Conservation (phyloP, 306 rosid genomes). For the Mimosa bimucronata region DNA sequence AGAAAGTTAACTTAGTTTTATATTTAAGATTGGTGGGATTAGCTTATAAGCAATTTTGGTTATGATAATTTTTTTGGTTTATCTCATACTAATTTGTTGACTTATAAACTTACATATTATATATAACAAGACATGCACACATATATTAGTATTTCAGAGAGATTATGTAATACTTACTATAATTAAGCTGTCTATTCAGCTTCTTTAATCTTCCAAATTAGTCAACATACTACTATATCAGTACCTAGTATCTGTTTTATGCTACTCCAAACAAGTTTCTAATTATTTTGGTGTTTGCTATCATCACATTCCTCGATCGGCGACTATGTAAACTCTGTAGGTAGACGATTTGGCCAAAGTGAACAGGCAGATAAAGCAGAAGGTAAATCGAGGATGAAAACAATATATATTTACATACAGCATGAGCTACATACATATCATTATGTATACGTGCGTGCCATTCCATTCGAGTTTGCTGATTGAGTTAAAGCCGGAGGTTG, state of each 20-base stretch:
- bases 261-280: not conserved
- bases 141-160: no score
- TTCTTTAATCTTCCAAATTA: no score
- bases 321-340: constrained; percentile 14
- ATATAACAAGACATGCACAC: no score
- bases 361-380: constrained; percentile 37
- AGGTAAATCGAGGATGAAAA: not conserved
- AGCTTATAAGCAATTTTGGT: no score
- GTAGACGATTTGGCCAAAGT: constrained; percentile 27
- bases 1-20: not conserved
- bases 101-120: no score
- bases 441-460: no score
- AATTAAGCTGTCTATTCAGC: no score
- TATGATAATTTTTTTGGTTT: no score
- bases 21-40: no score
- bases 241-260: not conserved
- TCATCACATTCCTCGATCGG: not conserved
- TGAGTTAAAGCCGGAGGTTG: not conserved
- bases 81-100: no score
- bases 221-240: no score
- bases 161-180: no score
- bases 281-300: not conserved
- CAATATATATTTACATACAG: not conserved
- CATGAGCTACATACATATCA: not conserved
- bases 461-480: not conserved